Evolutionary conservation across 164 flowering plant species (phyloP).

Genomic region (Macadamia integrifolia): DNA sequence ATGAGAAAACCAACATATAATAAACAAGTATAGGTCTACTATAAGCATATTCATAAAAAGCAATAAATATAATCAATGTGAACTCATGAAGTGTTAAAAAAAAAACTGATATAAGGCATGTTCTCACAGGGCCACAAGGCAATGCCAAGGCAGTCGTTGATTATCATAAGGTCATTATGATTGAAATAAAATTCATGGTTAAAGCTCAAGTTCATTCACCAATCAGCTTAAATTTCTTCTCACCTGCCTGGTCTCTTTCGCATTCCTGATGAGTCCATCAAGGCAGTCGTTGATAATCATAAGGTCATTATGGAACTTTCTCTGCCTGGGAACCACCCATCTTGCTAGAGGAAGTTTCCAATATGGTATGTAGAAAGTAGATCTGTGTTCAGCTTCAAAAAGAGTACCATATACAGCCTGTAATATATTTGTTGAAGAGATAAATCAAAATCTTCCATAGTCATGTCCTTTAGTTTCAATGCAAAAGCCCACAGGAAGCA

Average conservation of each 20-base stretch:
- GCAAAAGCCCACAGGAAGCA: background rate
- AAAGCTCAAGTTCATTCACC: background rate
- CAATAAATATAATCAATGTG: no score
- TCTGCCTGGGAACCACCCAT: slow-evolving; percentile 91
- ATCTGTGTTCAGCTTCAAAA: slow-evolving; percentile 96
- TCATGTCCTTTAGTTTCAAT: background rate
- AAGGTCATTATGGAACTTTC: slow-evolving; percentile 80
- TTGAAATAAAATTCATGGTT: no score
- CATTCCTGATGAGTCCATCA: slow-evolving; percentile 88
- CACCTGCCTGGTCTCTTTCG: slow-evolving; percentile 91
- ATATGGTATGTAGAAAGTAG: slow-evolving; percentile 93
- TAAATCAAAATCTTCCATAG: slow-evolving; percentile 1
- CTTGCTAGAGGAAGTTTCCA: slow-evolving; percentile 88
- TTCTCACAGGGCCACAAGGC: no score
- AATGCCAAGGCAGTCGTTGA: no score
- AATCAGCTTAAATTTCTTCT: slow-evolving; percentile 2
- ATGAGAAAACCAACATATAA: no score
- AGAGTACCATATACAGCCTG: slow-evolving; percentile 99
- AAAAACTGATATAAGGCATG: no score
- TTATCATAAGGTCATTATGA: no score
- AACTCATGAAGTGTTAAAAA: no score
- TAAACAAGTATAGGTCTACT: no score
- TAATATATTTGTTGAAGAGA: slow-evolving; percentile 11
- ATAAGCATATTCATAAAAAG: no score
- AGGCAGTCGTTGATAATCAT: slow-evolving; percentile 88